These are phyloP conservation scores for Solidago caesia DNA, from an alignment of 129 eudicot genomes.

Conservation along the genomic window DNA sequence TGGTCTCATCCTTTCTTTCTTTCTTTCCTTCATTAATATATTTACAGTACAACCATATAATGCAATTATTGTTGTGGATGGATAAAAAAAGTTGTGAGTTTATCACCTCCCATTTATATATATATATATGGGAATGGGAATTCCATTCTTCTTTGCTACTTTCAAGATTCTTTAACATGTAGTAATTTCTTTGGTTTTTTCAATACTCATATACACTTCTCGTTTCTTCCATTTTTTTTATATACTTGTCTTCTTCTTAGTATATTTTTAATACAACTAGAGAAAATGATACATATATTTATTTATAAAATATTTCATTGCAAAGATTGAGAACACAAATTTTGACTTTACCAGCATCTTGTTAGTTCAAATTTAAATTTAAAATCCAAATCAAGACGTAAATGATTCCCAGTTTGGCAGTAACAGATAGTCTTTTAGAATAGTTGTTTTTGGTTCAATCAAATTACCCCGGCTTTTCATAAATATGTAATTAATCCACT, in stretches of 20 bases:
- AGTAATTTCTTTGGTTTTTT: neutral
- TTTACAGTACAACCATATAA: too few relatives aligned
- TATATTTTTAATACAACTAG: neutral
- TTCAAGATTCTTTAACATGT: constrained; percentile 15
- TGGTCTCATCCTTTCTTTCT: neutral
- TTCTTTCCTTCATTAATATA: too few relatives aligned
- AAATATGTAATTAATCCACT: too few relatives aligned
- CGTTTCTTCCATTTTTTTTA: neutral
- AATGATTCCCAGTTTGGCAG: neutral
- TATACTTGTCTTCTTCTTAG: too few relatives aligned
- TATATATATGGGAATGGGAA: neutral
- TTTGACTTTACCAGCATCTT: constrained; percentile 15
- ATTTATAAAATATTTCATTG: neutral
- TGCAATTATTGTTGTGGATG: too few relatives aligned
- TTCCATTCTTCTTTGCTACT: neutral
- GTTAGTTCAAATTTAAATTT: neutral
- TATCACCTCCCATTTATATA: too few relatives aligned
- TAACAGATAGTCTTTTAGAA: too few relatives aligned
- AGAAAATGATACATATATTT: neutral
- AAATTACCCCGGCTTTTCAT: too few relatives aligned
- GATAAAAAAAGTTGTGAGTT: too few relatives aligned
- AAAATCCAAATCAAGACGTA: neutral
- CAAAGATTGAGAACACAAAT: neutral
- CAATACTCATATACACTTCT: neutral
- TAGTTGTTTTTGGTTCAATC: too few relatives aligned